Evolutionary conservation across 2,329 filamentous ascomycete genomes (phyloP).

Genomic region (Tricladium varicosporioides): DNA sequence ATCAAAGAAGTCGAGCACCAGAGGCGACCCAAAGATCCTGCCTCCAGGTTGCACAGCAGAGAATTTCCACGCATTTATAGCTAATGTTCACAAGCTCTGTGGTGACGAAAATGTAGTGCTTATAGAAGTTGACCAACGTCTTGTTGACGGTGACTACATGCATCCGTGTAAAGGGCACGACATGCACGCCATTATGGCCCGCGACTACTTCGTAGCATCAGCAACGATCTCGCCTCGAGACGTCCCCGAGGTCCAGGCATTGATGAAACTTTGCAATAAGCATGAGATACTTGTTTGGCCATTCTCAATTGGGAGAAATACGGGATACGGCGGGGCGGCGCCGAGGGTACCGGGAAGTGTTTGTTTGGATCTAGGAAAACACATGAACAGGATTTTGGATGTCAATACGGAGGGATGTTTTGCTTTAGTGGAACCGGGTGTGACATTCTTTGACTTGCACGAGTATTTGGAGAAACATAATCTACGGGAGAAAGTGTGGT

Average conservation of each 20-base stretch:
- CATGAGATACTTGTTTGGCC: slow-evolving; percentile 46
- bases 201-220: slow-evolving; percentile 42
- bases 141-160: too few relatives aligned
- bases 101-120: too few relatives aligned
- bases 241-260: slow-evolving; percentile 45
- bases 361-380: slow-evolving; percentile 48
- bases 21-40: too few relatives aligned
- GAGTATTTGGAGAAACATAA: too few relatives aligned
- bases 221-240: slow-evolving; percentile 44
- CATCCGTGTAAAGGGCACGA: too few relatives aligned
- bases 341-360: slow-evolving; percentile 49
- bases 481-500: too few relatives aligned
- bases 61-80: too few relatives aligned
- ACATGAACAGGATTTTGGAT: slow-evolving; percentile 51
- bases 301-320: slow-evolving; percentile 47
- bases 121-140: too few relatives aligned
- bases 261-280: slow-evolving; percentile 46
- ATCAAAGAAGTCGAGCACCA: too few relatives aligned
- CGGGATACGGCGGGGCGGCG: slow-evolving; percentile 54
- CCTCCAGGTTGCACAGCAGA: too few relatives aligned
- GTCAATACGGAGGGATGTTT: slow-evolving; percentile 50
- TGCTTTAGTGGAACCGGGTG: slow-evolving; percentile 53
- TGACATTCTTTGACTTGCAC: slow-evolving; percentile 50
- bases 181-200: slow-evolving; percentile 41
- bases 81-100: too few relatives aligned